phyloP scores from a whole-genome alignment of 2,329 filamentous ascomycete species.

The Talaromyces sp. region DNA sequence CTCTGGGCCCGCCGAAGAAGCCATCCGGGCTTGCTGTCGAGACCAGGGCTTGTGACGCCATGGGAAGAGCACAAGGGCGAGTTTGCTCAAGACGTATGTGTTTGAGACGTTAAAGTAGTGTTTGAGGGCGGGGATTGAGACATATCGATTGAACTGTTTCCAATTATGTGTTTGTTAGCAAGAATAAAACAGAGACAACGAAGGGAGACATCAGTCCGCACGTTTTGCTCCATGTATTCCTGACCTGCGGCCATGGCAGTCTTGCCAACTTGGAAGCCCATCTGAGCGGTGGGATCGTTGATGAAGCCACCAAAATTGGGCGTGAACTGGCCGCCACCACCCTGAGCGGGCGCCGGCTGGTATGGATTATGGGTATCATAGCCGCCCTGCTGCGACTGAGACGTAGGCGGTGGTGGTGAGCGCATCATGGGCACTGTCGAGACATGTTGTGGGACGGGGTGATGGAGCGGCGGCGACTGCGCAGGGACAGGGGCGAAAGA shows the following conservation, averaged over 20 bases:
- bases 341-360: conserved; percentile 39
- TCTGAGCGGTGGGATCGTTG: conserved; percentile 89
- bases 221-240: conserved; percentile 93
- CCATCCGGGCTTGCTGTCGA: conserved; percentile 65
- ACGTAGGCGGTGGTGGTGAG: conserved; percentile 80
- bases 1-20: conserved; percentile 41
- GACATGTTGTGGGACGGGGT: conserved; percentile 96
- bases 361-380: conserved; percentile 48
- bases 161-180: background rate
- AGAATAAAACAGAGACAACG: background rate
- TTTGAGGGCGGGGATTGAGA: conserved; percentile 89
- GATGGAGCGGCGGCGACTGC: conserved; percentile 86
- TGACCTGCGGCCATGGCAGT: conserved; percentile 86
- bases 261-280: conserved; percentile 91
- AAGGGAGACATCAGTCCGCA: conserved; percentile 41
- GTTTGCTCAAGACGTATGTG: conserved; percentile 89
- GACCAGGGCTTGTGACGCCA: conserved; percentile 99
- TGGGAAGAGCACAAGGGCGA: conserved; percentile 89
- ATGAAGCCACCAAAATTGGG: conserved; percentile 86
- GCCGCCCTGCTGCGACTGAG: conserved; percentile 56
- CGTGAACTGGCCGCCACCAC: conserved; percentile 36
- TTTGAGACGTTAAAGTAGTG: conserved; percentile 99
- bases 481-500: conserved; percentile 70
- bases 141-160: conserved; percentile 66
- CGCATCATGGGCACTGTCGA: conserved; percentile 95